Evolutionary conservation across 1,284 basidiomycete genomes (phyloP), one percentile per base, ranked within the genome.

Genomic region (Wolfiporia cocos): DNA sequence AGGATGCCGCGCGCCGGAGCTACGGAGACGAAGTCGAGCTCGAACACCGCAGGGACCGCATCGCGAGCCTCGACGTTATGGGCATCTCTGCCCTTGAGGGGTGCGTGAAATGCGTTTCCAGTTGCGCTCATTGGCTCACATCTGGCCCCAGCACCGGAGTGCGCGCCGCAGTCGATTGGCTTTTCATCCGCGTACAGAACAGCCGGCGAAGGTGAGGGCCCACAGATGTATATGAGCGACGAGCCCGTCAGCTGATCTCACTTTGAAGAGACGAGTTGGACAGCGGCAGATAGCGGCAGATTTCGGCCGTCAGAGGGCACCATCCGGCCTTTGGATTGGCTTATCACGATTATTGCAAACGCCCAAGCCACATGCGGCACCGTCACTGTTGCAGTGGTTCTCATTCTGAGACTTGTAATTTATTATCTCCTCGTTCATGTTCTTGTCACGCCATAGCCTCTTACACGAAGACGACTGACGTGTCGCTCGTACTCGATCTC

Each of bases 161-260:
- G 3, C 78, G 86, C 44, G 86, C 87, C 39, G 92, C 90, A 0
- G 86, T 95, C 5, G 88, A 96, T 56, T 96, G 92, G 92, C 61
- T 96, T 18, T 95, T 95, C 61, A 81, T 94, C 42, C 74, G 92
- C 0, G 92, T 95, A 2, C 91, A 94, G 65, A 93, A 91, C 53
- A 90, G 88, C 52, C 70, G 86, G 15, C 51, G 58, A 18, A 49
- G 60, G 60, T 59, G 12, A 32, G 57, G 41, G 4, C 7, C 23
- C 5, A 18, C 14, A 30, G 17, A 7, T 37, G 18, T 33, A 5
- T 37, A 6, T 5, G 19, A 11, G 11, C 4, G 5, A 23, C 14
- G n/a, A n/a, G n/a, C n/a, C 7, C 7, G 11, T n/a, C 4, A 22
- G 11, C 31, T 33, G 22, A 40, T 29, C n/a, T 3, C 34, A 11